Percentiles rank a stretch among this genome's conserved stretches.
Evolutionary conservation across 352 stramenopile genomes (phyloP).

Genomic region (Aphanomyces euteiches): DNA sequence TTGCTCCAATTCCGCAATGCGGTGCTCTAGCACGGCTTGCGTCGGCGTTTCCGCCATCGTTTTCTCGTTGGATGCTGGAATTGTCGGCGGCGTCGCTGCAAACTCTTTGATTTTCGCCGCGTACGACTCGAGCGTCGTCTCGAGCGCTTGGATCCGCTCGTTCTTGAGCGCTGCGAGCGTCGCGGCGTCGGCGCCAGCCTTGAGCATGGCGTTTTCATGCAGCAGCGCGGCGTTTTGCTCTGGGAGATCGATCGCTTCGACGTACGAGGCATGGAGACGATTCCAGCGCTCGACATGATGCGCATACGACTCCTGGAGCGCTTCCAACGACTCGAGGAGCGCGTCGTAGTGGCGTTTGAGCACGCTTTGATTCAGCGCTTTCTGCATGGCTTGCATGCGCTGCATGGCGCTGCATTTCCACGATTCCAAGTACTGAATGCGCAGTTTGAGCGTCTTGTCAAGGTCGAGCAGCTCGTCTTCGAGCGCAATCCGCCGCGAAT

Average conservation of each 20-base stretch:
- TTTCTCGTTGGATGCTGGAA: neutral
- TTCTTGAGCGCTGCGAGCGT: slow-evolving; percentile 4
- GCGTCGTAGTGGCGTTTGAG: slow-evolving; percentile 47
- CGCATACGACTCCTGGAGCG: slow-evolving; percentile 43
- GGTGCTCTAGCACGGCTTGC: slow-evolving; percentile 34
- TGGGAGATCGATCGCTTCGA: slow-evolving; percentile 49
- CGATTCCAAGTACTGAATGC: slow-evolving; percentile 88
- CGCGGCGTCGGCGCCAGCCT: slow-evolving; percentile 36
- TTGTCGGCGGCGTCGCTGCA: slow-evolving; percentile 36
- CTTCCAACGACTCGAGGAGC: slow-evolving; percentile 37
- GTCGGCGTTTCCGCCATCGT: neutral
- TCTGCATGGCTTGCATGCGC: slow-evolving; percentile 59
- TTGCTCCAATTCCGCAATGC: slow-evolving; percentile 69
- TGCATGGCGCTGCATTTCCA: slow-evolving; percentile 74
- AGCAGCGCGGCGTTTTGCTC: slow-evolving; percentile 43
- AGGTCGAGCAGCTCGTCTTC: slow-evolving; percentile 84
- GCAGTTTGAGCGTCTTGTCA: slow-evolving; percentile 80
- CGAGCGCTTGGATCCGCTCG: slow-evolving; percentile 47
- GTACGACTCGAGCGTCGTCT: slow-evolving; percentile 47
- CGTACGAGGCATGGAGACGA: slow-evolving; percentile 48
- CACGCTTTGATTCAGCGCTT: slow-evolving; percentile 57
- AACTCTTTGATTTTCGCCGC: slow-evolving; percentile 44
- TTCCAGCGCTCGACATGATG: slow-evolving; percentile 43
- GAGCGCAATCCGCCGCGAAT: slow-evolving; percentile 38
- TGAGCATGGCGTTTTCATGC: slow-evolving; percentile 50